Conservation (phyloP, 106 monocot species). For the Phalaenopsis aphrodite region DNA sequence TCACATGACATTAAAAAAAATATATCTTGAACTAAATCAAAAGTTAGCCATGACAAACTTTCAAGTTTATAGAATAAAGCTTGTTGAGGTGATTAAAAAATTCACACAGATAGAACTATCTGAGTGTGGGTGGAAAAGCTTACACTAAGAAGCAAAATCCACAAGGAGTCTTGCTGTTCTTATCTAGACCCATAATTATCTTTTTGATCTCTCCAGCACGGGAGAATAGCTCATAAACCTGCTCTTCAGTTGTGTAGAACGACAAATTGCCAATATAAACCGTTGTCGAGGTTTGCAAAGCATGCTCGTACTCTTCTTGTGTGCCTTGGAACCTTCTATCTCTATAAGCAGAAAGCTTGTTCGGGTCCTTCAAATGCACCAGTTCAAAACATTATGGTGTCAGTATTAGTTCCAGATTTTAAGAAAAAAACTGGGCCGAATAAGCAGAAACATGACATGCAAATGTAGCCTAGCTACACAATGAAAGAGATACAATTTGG, state of each 20-base stretch:
- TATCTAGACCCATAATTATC: conserved; percentile 97
- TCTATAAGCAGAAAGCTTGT: conserved; percentile 80
- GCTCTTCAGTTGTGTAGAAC: conserved; percentile 99
- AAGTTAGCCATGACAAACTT: not conserved
- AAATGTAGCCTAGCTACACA: not conserved
- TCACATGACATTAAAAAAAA: not conserved
- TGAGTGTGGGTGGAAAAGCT: conserved; percentile 9
- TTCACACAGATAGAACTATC: not conserved
- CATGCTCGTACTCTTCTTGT: conserved; percentile 90
- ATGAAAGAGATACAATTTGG: not conserved
- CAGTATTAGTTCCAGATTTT: not conserved
- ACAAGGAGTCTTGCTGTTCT: conserved; percentile 92
- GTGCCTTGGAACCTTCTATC: conserved; percentile 83
- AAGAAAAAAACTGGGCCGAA: not conserved
- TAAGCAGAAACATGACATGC: no score
- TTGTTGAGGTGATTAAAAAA: not conserved
- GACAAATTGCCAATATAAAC: conserved; percentile 89
- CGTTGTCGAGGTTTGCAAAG: conserved; percentile 63
- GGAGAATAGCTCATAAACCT: conserved; percentile 93
- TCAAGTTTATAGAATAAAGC: not conserved
- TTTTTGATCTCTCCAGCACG: conserved; percentile 98
- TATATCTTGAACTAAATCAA: not conserved
- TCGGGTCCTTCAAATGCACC: conserved; percentile 42
- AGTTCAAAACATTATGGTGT: not conserved
- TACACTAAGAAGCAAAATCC: conserved; percentile 96